phyloP scores from a whole-genome alignment of 805 yeast species.

The Torulaspora indica region DNA sequence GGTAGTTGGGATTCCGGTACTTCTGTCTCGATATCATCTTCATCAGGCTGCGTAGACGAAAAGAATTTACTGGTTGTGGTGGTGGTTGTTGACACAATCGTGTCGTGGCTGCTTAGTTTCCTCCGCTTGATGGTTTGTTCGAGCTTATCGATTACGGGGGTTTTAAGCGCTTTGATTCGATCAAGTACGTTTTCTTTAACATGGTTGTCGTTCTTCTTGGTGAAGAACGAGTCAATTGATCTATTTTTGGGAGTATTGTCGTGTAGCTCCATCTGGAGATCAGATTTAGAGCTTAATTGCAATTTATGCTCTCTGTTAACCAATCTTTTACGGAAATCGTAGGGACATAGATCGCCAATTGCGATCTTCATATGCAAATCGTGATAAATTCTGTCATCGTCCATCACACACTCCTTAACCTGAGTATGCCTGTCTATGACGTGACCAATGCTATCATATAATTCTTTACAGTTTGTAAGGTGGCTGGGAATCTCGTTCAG shows the following conservation, averaged over 20 bases:
- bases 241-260: not conserved
- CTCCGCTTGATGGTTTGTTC: conserved; percentile 24
- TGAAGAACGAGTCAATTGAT: conserved; percentile 23
- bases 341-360: conserved; percentile 63
- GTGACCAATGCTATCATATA: conserved; percentile 41
- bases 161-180: not conserved
- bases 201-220: not conserved
- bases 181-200: not conserved
- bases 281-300: conserved; percentile 29
- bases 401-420: conserved; percentile 24
- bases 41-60: conserved; percentile 5
- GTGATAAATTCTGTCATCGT: conserved; percentile 37
- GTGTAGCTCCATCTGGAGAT: conserved; percentile 3
- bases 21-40: conserved; percentile 23
- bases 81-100: not conserved
- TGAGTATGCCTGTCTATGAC: conserved; percentile 25
- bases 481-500: conserved; percentile 52
- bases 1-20: conserved; percentile 29
- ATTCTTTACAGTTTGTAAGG: conserved; percentile 23
- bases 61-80: conserved; percentile 19
- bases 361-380: conserved; percentile 55
- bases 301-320: conserved; percentile 32
- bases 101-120: conserved; percentile 13
- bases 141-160: conserved; percentile 18
- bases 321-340: conserved; percentile 34